Conservation (phyloP, 768 basidiomycete species). For the Termitomyces eurrhizus region DNA sequence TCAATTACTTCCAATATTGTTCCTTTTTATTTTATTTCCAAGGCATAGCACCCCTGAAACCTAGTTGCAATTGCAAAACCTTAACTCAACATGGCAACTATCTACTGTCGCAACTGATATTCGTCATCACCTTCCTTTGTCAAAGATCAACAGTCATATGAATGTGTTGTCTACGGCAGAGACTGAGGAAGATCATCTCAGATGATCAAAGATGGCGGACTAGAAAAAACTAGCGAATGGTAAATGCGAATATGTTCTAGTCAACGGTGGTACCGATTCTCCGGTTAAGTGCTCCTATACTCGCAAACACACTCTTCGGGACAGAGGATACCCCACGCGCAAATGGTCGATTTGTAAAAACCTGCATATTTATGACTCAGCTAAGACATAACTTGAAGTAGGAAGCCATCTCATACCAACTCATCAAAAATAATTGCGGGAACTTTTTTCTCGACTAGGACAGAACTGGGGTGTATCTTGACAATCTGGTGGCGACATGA, state of each 20-base stretch:
- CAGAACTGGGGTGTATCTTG: conserved; percentile 90
- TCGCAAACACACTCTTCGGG: conserved; percentile 47
- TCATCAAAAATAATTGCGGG: conserved; percentile 93
- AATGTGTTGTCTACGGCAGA: not conserved
- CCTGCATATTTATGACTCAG: conserved; percentile 31
- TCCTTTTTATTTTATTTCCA: no score
- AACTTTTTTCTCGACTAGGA: conserved; percentile 74
- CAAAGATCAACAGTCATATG: not conserved
- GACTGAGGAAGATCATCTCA: not conserved
- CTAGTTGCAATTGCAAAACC: not conserved
- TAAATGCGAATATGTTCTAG: not conserved
- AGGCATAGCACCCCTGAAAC: not conserved
- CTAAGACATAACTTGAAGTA: not conserved
- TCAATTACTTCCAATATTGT: not conserved
- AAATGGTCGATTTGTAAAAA: conserved; percentile 81
- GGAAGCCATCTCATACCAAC: conserved; percentile 51
- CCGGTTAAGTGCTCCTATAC: conserved; percentile 29
- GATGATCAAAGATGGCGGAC: not conserved
- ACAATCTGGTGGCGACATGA: conserved; percentile 41
- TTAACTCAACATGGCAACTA: not conserved
- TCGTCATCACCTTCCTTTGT: not conserved
- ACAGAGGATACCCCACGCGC: conserved; percentile 89
- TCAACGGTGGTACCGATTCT: conserved; percentile 14
- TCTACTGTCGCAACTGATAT: no score
- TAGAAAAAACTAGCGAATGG: not conserved